Percentiles rank a stretch among this genome's conserved stretches.
Evolutionary conservation across 306 rosid genomes (phyloP).

Genomic region (Cucurbita argyrosperma): DNA sequence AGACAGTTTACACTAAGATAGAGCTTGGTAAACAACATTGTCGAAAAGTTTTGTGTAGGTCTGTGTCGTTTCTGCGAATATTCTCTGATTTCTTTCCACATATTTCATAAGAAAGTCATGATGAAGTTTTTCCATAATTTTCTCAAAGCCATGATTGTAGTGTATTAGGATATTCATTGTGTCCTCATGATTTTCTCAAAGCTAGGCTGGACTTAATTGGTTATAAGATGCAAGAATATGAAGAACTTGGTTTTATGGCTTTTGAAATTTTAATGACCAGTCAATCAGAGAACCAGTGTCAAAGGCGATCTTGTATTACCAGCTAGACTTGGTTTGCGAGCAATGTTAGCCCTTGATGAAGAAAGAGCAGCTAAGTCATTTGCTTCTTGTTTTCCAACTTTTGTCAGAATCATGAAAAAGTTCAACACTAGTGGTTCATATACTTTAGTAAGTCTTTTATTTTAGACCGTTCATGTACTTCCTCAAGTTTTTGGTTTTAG

Average conservation of each 20-base stretch:
- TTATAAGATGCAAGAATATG: neutral
- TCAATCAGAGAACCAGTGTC: slow-evolving; percentile 29
- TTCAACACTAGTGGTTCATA: slow-evolving; percentile 83
- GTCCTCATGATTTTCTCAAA: neutral
- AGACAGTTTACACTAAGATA: too few species aligned
- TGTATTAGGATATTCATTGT: neutral
- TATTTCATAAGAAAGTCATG: too few species aligned
- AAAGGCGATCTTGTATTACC: slow-evolving; percentile 49
- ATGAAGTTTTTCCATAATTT: too few species aligned
- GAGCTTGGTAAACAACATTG: too few species aligned
- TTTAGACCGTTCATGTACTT: neutral
- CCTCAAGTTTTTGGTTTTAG: neutral
- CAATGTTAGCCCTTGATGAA: slow-evolving; percentile 64
- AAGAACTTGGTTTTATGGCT: slow-evolving; percentile 6
- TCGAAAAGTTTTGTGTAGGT: too few species aligned
- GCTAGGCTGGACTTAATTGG: neutral
- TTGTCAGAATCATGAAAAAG: slow-evolving; percentile 84
- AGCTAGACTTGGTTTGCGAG: slow-evolving; percentile 52
- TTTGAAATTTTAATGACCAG: slow-evolving; percentile 35
- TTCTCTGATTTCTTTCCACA: too few species aligned
- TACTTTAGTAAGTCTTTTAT: slow-evolving; percentile 57
- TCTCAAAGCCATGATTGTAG: too few species aligned
- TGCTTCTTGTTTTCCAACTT: slow-evolving; percentile 60
- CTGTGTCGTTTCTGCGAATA: too few species aligned
- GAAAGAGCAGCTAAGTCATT: slow-evolving; percentile 65